Conservation (phyloP, 257 asterid species). For the Oldenlandia corymbosa region DNA sequence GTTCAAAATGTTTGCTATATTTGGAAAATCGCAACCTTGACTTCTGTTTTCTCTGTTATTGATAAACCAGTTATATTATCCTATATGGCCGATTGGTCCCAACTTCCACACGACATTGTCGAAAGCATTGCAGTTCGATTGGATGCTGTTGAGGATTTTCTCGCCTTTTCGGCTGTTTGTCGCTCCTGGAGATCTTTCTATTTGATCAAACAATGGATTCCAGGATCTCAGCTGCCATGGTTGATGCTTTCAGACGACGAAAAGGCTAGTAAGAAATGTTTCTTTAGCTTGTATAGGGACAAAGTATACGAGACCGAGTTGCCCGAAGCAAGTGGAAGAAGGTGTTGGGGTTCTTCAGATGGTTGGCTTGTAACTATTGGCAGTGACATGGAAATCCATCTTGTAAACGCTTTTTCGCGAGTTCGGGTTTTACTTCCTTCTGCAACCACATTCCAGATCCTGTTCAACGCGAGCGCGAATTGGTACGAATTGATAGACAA, state of each 20-base stretch:
- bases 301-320: constrained; percentile 16
- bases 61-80: no score
- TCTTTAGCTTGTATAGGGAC: constrained; percentile 17
- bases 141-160: constrained; percentile 23
- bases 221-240: constrained; percentile 29
- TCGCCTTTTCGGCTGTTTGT: constrained; percentile 46
- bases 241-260: constrained; percentile 24
- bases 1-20: no score
- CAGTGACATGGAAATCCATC: constrained; percentile 9
- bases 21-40: no score
- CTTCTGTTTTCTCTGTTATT: no score
- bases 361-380: constrained; percentile 26
- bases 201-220: constrained; percentile 31
- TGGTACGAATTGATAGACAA: constrained; percentile 24
- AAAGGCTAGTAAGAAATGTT: constrained; percentile 5
- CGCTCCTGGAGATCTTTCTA: constrained; percentile 33
- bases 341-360: constrained; percentile 30
- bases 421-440: constrained; percentile 19
- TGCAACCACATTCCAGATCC: constrained; percentile 2
- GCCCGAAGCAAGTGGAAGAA: constrained; percentile 23
- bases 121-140: constrained; percentile 18
- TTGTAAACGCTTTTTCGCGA: constrained; percentile 20
- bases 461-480: background rate
- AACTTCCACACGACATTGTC: constrained; percentile 24
- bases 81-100: no score